phyloP scores from a whole-genome alignment of 169 alveolate species.

The Eimeria nieschulzi region DNA sequence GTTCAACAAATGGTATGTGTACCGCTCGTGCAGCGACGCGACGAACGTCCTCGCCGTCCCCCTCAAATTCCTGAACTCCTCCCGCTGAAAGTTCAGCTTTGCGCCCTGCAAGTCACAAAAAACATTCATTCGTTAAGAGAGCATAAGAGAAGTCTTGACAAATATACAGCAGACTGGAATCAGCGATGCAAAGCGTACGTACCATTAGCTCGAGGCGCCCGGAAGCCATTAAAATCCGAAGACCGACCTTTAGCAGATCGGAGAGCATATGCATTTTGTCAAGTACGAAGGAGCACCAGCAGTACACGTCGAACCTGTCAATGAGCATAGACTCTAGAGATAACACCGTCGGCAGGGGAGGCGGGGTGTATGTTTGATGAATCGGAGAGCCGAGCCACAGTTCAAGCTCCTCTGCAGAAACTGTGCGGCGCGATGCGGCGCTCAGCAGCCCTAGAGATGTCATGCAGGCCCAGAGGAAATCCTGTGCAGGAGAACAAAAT shows the following conservation, averaged over 20 bases:
- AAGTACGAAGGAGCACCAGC: conserved; percentile 88
- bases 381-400: conserved; percentile 71
- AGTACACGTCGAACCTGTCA: conserved; percentile 82
- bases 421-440: conserved; percentile 53
- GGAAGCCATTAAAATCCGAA: conserved; percentile 75
- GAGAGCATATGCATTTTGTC: conserved; percentile 88
- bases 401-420: conserved; percentile 42
- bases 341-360: conserved; percentile 83
- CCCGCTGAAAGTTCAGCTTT: conserved; percentile 85
- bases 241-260: conserved; percentile 86
- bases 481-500: conserved; percentile 13
- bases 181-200: neutral
- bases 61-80: conserved; percentile 82
- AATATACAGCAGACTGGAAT: no score
- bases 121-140: no score
- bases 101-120: conserved; percentile 83
- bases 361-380: conserved; percentile 78
- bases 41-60: conserved; percentile 84
- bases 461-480: conserved; percentile 68
- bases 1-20: conserved; percentile 81
- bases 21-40: conserved; percentile 85
- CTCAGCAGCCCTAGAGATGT: conserved; percentile 64
- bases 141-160: no score
- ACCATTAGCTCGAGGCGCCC: conserved; percentile 74
- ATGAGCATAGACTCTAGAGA: conserved; percentile 83